phyloP scores from a whole-genome alignment of 75 land plant species.

The Picea glauca region DNA sequence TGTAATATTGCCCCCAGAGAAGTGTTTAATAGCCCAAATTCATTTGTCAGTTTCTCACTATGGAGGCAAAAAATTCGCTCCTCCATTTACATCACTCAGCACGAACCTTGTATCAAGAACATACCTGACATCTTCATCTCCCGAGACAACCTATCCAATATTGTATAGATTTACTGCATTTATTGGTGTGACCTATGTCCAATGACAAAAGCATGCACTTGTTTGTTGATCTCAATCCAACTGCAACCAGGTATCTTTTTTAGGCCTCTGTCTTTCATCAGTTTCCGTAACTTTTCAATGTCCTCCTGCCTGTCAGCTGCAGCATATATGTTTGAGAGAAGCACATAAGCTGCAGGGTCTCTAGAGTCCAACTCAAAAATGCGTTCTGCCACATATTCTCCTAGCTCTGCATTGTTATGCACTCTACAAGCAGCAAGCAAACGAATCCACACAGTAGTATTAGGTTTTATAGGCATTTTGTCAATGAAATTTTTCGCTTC shows the following conservation, averaged over 20 bases:
- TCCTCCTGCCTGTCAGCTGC: background rate
- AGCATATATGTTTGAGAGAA: constrained; percentile 16
- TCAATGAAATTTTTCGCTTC: constrained; percentile 17
- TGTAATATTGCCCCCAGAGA: too few species aligned
- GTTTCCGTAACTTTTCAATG: constrained; percentile 1
- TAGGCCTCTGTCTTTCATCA: constrained; percentile 10
- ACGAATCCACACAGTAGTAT: constrained; percentile 21
- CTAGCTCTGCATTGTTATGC: constrained; percentile 15
- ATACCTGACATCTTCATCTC: too few species aligned
- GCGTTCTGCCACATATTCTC: constrained; percentile 13
- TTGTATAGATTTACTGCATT: background rate
- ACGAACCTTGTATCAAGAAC: too few species aligned
- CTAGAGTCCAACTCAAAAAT: constrained; percentile 13
- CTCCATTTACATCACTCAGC: too few species aligned
- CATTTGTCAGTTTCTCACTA: too few species aligned
- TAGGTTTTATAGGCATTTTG: constrained; percentile 52
- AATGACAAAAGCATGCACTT: constrained; percentile 1
- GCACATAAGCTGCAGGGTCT: constrained; percentile 17
- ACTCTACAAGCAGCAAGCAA: constrained; percentile 20
- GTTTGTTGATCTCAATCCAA: constrained; percentile 18
- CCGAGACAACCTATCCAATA: too few species aligned
- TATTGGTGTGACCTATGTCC: constrained; percentile 6
- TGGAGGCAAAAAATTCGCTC: too few species aligned
- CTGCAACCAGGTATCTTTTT: constrained; percentile 13
- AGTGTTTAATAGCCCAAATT: too few species aligned